These are phyloP conservation scores for Cystobasidium slooffiae DNA, from an alignment of 1,284 basidiomycete genomes.

Conservation along the genomic window DNA sequence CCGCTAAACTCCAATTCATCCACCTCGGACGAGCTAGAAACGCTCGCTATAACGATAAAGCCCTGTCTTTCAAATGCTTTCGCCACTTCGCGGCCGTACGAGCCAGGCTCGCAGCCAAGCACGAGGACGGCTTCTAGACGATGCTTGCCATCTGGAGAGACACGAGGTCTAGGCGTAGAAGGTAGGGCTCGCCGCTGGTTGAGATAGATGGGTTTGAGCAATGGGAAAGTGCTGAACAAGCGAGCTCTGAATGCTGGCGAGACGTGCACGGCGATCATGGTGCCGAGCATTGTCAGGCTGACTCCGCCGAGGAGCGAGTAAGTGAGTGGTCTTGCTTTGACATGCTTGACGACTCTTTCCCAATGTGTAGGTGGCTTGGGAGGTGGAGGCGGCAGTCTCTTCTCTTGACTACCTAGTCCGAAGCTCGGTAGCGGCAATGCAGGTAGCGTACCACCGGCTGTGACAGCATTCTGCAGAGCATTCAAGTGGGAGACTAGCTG, in stretches of 20 bases:
- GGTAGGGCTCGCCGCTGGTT: conserved; percentile 21
- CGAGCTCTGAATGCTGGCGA: conserved; percentile 30
- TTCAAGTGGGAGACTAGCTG: conserved; percentile 10
- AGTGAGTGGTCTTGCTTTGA: conserved; percentile 14
- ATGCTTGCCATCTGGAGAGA: conserved; percentile 49
- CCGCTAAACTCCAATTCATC: conserved; percentile 67
- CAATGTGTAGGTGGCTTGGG: conserved; percentile 29
- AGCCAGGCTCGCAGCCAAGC: conserved; percentile 71
- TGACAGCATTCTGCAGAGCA: conserved; percentile 28
- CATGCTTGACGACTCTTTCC: conserved; percentile 8
- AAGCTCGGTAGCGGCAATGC: conserved; percentile 21
- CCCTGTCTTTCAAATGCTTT: conserved; percentile 72
- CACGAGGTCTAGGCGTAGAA: conserved; percentile 45
- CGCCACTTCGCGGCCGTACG: conserved; percentile 70
- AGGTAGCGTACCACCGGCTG: conserved; percentile 36
- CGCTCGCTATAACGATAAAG: conserved; percentile 77
- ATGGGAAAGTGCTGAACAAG: conserved; percentile 16
- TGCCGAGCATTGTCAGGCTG: conserved; percentile 12
- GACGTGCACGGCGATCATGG: conserved; percentile 13
- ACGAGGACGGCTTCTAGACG: conserved; percentile 60
- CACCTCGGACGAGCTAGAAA: conserved; percentile 67
- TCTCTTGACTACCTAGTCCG: conserved; percentile 18
- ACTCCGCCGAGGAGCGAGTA: conserved; percentile 27
- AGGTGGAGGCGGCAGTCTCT: conserved; percentile 6
- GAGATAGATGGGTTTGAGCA: conserved; percentile 28